Evolutionary conservation across 495 filamentous ascomycete genomes (phyloP), one percentile per base, ranked within the genome.

Genomic region (Penicillium lagena): DNA sequence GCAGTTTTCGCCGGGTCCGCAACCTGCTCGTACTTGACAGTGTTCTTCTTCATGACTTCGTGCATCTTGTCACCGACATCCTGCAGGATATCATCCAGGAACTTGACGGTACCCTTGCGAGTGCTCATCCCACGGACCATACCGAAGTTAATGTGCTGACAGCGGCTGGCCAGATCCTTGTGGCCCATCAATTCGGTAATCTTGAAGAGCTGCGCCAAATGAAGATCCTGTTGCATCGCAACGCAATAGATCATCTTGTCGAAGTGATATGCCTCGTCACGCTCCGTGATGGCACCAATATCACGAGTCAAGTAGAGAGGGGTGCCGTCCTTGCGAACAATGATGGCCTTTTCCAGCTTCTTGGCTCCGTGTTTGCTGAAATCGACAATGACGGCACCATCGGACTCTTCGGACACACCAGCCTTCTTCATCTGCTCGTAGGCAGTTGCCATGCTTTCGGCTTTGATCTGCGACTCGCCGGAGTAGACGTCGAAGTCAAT

Each of bases 401-500:
- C 80, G 29, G 89, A 90, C 56, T 86, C 79, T 62, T 90, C 82
- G 0, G 83, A 82, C 28, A 96, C 77, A 10, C 80, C 79, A 50
- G 78, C 80, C 43, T 87, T 79, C 58, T 79, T 73, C 77, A 96
- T 80, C 17, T 71, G 62, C 42, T 74, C 56, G 43, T 69, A 68
- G 28, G 80, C 84, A 12, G 79, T 72, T 42, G 69, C 68, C 88
- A 98, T 95, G 49, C 80, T 81, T 58, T 87, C 86, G 51, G 84
- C 78, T 44, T 80, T 78, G 40, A 98, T 86, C 58, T 94, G 87
- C n/a, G 86, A 91, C 67, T 98, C 93, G 30, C 91, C 91, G 30
- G 85, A 86, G 72, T 98, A 98, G 42, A 89, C 83, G 60, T 96
- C 90, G 55, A 90, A 98, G 45, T 81, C 75, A 58, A 98, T 96